Conservation (phyloP, 2,329 filamentous ascomycete species). For the Penicillium verrucosum region DNA sequence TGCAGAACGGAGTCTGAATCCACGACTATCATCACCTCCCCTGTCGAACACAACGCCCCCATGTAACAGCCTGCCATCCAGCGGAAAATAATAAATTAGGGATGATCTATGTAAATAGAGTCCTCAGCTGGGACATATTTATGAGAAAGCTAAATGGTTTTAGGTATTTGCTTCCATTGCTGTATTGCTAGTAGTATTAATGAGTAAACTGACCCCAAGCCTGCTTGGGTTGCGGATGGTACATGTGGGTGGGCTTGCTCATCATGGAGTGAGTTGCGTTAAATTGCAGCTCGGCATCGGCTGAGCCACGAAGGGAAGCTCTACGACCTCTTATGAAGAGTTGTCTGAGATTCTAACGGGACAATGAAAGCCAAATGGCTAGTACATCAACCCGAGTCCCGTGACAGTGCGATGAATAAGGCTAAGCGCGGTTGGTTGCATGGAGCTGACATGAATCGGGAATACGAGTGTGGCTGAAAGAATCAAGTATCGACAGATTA, state of each 20-base stretch:
- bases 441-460: no score
- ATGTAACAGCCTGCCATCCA: background rate
- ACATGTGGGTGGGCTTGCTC: background rate
- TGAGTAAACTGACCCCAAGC: conserved; percentile 17
- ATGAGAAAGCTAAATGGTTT: background rate
- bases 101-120: background rate
- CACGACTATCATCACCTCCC: background rate
- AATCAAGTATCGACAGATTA: conserved; percentile 36
- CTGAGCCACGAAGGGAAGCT: background rate
- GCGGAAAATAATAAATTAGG: background rate
- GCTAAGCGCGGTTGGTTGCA: background rate
- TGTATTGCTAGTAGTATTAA: conserved; percentile 6
- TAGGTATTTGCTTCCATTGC: background rate
- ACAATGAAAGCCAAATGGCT: background rate
- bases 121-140: background rate
- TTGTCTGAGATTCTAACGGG: no score
- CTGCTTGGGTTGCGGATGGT: conserved; percentile 17
- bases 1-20: conserved; percentile 34
- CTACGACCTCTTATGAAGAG: no score
- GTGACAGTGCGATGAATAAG: no score
- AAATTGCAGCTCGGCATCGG: background rate
- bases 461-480: no score
- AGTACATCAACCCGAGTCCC: no score
- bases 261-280: background rate
- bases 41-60: background rate